Evolutionary conservation across 2,329 filamentous ascomycete genomes (phyloP).

Genomic region (Hypoxylon sp.): DNA sequence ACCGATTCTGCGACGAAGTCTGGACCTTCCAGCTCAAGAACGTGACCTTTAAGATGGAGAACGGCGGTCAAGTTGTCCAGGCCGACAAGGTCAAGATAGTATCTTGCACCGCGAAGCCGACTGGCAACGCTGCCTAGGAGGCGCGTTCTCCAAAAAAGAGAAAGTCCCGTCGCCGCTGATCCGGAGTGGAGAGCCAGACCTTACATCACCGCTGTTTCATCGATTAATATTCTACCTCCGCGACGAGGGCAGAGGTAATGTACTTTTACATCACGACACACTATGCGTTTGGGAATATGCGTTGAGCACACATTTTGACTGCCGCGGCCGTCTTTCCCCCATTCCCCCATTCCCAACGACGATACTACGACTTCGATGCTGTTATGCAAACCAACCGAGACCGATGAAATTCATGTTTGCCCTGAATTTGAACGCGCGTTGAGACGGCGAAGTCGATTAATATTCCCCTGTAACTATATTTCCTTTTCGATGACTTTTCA

Average conservation of each 20-base stretch:
- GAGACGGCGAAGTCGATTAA: too few relatives aligned
- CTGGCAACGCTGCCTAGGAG: slow-evolving; percentile 41
- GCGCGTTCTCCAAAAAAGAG: background rate
- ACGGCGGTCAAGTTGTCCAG: slow-evolving; percentile 75
- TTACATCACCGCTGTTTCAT: background rate
- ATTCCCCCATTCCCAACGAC: background rate
- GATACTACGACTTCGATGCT: background rate
- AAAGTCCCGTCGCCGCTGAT: background rate
- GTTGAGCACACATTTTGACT: background rate
- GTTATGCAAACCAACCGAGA: background rate
- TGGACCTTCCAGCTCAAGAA: slow-evolving; percentile 99
- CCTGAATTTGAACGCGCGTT: background rate
- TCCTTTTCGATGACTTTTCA: background rate
- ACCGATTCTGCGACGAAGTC: slow-evolving; percentile 99
- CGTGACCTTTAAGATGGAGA: slow-evolving; percentile 98
- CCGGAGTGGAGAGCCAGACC: background rate
- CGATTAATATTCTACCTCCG: background rate
- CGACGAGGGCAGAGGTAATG: background rate
- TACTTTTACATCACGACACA: slow-evolving; percentile 6
- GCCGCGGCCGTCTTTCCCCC: background rate
- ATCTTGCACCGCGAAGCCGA: slow-evolving; percentile 88
- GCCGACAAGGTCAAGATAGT: slow-evolving; percentile 99
- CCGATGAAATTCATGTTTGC: background rate
- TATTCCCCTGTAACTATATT: slow-evolving; percentile 1
- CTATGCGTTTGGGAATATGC: slow-evolving; percentile 1